Base-by-base conservation (phyloP, 2,329 filamentous ascomycete species). In the Lecanicillium sp. region DNA sequence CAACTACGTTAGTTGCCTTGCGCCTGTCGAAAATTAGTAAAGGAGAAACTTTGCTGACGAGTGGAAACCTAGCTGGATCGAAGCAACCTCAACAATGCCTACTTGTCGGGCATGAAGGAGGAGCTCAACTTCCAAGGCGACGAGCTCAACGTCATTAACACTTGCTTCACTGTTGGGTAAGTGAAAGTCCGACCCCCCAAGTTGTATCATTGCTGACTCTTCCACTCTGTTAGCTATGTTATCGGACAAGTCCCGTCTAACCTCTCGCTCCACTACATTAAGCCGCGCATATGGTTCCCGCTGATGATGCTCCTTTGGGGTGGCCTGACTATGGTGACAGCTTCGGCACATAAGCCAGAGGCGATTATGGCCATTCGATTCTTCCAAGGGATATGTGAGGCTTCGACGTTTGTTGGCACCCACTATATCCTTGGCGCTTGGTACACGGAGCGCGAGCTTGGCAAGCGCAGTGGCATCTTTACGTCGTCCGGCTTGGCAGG, bases 301-400 rank as follows among this genome's bases (percentile, higher is more conserved):
- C 49, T 63, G 19, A 80, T 79, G 68, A 79, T 81, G 71, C 41
- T 80, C 15, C 50, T 75, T 41, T 84, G 80, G 81, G 78, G 72
- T 3, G 62, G 66, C 1, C 57, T 84, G 18, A 84, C 79, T 3
- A 79, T 82, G 73, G 62, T 63, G 19, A 57, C 68, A 6, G 68
- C 57, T 28, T 61, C 62, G 8, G 63, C 55, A 33, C 51, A 60
- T 15, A 61, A 44, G 2, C 64, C 45, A 8, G 56, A 59, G 7
- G 57, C 55, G 27, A 54, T 64, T 43, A 62, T 61, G 55, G 60
- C 50, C 4, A 57, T 64, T 14, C 61, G 62, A 9, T 64, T 64
- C 46, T 60, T 64, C 40, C 60, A 61, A 15, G 62, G 61, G 25
- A 42, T 64, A 8, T 57, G 50, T 15, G 61, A 65, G 37, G 58